A percentile compares a stretch with the other conserved stretches of the same genome.
Conservation (phyloP, 1,284 basidiomycete species). For the Cryptococcus maquisensis region DNA sequence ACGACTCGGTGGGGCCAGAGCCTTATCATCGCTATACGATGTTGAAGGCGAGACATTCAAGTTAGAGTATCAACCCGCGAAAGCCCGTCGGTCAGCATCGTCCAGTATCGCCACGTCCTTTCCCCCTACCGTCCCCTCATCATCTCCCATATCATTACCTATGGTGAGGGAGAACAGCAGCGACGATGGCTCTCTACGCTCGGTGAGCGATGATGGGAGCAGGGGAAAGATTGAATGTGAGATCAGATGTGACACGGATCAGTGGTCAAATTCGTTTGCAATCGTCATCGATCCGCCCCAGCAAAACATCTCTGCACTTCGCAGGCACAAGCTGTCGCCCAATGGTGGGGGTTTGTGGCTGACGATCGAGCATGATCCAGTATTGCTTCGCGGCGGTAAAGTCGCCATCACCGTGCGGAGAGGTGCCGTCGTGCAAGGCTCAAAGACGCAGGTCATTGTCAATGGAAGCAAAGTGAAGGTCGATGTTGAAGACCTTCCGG, state of each 20-base stretch:
- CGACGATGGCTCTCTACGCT: conserved; percentile 21
- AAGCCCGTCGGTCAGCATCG: conserved; percentile 53
- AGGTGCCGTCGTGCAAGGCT: conserved; percentile 54
- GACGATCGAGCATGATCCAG: conserved; percentile 80
- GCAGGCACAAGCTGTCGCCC: conserved; percentile 78
- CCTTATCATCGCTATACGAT: conserved; percentile 73
- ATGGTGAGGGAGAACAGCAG: conserved; percentile 16
- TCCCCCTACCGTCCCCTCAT: conserved; percentile 4
- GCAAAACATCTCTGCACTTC: conserved; percentile 72
- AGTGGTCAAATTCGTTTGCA: conserved; percentile 82
- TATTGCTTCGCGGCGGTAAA: conserved; percentile 69
- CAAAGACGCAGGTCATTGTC: conserved; percentile 72
- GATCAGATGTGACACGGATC: conserved; percentile 87
- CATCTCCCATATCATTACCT: no score
- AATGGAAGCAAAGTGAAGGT: conserved; percentile 83
- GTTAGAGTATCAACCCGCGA: conserved; percentile 75
- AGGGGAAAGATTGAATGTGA: conserved; percentile 72
- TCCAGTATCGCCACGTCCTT: conserved; percentile 45
- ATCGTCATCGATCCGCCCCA: conserved; percentile 94
- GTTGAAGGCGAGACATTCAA: conserved; percentile 78
- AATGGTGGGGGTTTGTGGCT: conserved; percentile 96
- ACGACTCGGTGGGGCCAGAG: conserved; percentile 71
- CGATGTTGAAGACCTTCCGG: conserved; percentile 86
- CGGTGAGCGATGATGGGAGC: conserved; percentile 11
- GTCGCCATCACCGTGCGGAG: conserved; percentile 64